Base-by-base conservation (phyloP, 2,329 filamentous ascomycete species). In the Colletotrichum sp. region DNA sequence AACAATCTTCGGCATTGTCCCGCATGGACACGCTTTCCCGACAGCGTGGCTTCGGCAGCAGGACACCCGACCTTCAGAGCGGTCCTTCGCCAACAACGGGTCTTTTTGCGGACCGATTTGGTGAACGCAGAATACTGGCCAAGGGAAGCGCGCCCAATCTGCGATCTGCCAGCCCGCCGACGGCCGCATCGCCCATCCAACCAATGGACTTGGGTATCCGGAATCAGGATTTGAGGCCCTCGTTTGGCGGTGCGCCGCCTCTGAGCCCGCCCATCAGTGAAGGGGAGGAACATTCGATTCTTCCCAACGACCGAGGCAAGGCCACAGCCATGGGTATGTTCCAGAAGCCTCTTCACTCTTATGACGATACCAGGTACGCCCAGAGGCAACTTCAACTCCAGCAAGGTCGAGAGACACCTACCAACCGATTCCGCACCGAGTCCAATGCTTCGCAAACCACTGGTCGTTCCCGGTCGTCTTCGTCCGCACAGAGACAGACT, bases 291-390 rank as follows among this genome's bases (percentile, higher is more conserved):
- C 86, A 89, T 19, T 85, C 90, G 2, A 83, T 90, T 1, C 88
- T 98, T 16, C 93, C 94, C 0, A 92, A 93, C 77, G 96, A 98
- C 79, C 88, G 92, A 63, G 95, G 94, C 68, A 98, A 97, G 82
- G 94, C 95, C 7, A 98, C 95, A 0, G 94, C 95, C 1, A 85
- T 89, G 80, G 88, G 88, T 25, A 85, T 90, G 29, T 89, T 90
- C 76, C 94, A 94, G 78, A 95, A 95, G 81, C 95, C 96, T 2
- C 86, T 88, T 3, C 91, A 93, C 67, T 91, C 92, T 9, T 98
- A 97, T 79, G 95, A 98, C 80, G 96, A 98, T 81, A 92, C 93
- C 25, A 94, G 95, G 81, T 98, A 95, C 80, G 91, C 95, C 7
- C 94, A 98, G 81, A 92, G 95, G 61, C 94, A 98, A 81, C 87